These are phyloP conservation scores for Nissolia schottii DNA, from an alignment of 306 rosid species.

Conservation along the genomic window DNA sequence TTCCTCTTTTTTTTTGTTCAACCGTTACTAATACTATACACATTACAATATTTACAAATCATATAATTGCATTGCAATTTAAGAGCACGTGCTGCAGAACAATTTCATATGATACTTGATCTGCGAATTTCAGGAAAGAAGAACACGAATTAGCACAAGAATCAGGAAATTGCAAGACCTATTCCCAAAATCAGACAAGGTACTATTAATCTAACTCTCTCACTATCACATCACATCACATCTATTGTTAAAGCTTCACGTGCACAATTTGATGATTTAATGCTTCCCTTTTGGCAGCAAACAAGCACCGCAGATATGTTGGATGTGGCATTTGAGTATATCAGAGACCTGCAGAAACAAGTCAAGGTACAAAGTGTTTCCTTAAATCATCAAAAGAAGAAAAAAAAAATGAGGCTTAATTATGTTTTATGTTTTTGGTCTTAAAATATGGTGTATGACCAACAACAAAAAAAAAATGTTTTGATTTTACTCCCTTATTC, in stretches of 20 bases:
- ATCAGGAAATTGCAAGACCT: slow-evolving; percentile 75
- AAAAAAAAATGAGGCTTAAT: no score
- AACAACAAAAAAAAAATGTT: no score
- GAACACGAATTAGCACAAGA: slow-evolving; percentile 77
- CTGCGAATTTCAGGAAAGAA: slow-evolving; percentile 57
- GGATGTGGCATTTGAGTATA: slow-evolving; percentile 67
- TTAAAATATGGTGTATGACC: no score
- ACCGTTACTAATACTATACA: neutral
- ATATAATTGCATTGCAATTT: neutral
- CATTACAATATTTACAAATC: no score
- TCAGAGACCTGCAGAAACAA: slow-evolving; percentile 70
- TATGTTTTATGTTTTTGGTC: no score
- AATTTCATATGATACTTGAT: neutral
- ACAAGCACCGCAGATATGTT: slow-evolving; percentile 81
- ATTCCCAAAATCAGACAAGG: slow-evolving; percentile 89
- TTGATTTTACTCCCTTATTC: no score
- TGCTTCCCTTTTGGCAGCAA: slow-evolving; percentile 50
- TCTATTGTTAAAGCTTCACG: neutral
- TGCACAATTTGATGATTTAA: neutral
- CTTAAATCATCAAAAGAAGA: neutral
- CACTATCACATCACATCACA: neutral
- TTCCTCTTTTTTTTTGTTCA: neutral
- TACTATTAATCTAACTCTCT: slow-evolving; percentile 26
- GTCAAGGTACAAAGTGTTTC: slow-evolving; percentile 55
- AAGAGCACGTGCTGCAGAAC: neutral